Conservation (phyloP, 2,329 filamentous ascomycete genomes). For the Aureobasidium mangrovei region DNA sequence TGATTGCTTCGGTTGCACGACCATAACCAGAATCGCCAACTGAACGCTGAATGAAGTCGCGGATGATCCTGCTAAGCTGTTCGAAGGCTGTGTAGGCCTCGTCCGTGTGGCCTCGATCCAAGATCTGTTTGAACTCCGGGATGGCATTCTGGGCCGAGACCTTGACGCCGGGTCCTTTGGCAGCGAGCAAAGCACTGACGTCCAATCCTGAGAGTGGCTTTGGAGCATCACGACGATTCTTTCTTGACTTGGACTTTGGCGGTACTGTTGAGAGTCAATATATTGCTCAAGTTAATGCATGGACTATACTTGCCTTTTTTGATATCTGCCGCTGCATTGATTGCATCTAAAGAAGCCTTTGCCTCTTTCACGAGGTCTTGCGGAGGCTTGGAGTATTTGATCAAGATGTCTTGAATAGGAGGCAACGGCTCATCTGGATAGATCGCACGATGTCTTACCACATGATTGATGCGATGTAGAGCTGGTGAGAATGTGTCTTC, state of each 20-base stretch:
- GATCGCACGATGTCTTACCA: conserved; percentile 72
- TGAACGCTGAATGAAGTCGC: conserved; percentile 59
- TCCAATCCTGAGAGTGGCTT: conserved; percentile 88
- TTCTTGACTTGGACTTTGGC: conserved; percentile 64
- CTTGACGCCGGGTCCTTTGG: conserved; percentile 29
- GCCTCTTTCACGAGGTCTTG: conserved; percentile 54
- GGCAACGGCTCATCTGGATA: conserved; percentile 58
- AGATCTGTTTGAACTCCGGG: conserved; percentile 78
- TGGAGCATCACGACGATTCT: conserved; percentile 50
- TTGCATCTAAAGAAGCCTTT: conserved; percentile 48
- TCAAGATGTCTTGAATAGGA: conserved; percentile 54
- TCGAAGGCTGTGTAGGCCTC: conserved; percentile 43
- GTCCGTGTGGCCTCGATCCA: conserved; percentile 32
- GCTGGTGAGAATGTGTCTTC: conserved; percentile 78
- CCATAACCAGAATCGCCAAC: conserved; percentile 68
- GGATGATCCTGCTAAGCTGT: conserved; percentile 66
- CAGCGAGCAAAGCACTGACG: conserved; percentile 67
- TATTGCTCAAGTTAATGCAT: neutral
- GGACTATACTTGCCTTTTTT: conserved; percentile 42
- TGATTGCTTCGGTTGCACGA: conserved; percentile 64
- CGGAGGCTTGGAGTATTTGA: conserved; percentile 66
- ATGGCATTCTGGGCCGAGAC: conserved; percentile 68
- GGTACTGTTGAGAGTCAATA: conserved; percentile 49
- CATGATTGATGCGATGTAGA: conserved; percentile 82
- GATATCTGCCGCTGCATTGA: conserved; percentile 65